Percentiles rank a stretch among this genome's conserved stretches.
Conservation (phyloP, 2,329 filamentous ascomycete species). For the Geosmithia putterillii region DNA sequence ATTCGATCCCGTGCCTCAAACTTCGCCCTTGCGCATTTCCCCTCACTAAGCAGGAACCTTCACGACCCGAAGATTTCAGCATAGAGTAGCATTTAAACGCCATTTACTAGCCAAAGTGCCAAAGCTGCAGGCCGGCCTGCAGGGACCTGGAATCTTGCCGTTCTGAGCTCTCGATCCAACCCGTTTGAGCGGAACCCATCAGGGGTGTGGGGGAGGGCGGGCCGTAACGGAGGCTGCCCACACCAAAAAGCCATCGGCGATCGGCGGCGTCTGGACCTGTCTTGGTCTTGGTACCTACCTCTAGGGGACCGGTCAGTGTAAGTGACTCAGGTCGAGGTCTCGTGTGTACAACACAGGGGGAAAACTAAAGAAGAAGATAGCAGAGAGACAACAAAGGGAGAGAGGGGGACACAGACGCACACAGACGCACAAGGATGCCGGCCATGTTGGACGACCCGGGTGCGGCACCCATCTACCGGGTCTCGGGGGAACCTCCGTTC, state of each 20-base stretch:
- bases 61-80: constrained; percentile 14
- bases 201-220: neutral
- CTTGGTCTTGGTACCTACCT: neutral
- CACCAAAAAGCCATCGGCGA: neutral
- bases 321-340: neutral
- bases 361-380: neutral
- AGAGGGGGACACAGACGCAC: neutral
- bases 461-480: constrained; percentile 56
- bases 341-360: no score
- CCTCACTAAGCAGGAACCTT: constrained; percentile 11
- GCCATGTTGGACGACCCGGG: constrained; percentile 69
- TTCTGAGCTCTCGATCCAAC: neutral
- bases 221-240: neutral
- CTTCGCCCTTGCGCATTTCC: constrained; percentile 12
- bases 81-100: neutral
- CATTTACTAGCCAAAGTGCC: neutral
- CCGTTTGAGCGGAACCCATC: neutral
- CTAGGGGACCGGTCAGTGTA: neutral
- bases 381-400: neutral
- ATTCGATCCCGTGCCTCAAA: constrained; percentile 2
- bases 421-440: constrained; percentile 44
- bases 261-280: neutral
- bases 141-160: neutral
- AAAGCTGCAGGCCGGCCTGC: no score
- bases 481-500: constrained; percentile 53